These are phyloP conservation scores for Macrophomina pseudophaseolina DNA, from an alignment of 2,329 filamentous ascomycete genomes.

Conservation along the genomic window DNA sequence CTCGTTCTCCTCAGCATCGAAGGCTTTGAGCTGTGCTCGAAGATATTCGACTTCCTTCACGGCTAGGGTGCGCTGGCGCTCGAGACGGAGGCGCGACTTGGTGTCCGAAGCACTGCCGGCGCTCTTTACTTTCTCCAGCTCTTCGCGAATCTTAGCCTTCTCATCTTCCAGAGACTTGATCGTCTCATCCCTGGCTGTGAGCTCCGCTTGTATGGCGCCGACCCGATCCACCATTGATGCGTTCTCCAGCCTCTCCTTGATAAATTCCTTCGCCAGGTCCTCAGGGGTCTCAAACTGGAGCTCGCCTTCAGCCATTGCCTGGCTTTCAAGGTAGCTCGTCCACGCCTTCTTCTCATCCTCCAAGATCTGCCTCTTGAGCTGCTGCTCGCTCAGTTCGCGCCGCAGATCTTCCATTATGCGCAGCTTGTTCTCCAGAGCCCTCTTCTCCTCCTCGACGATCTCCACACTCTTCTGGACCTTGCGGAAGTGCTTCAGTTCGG, in stretches of 20 bases:
- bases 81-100: constrained; percentile 74
- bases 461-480: constrained; percentile 86
- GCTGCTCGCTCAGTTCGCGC: constrained; percentile 76
- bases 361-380: constrained; percentile 81
- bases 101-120: constrained; percentile 60
- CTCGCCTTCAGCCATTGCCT: constrained; percentile 63
- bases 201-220: constrained; percentile 78
- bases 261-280: constrained; percentile 80
- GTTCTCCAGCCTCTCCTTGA: constrained; percentile 80
- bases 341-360: constrained; percentile 88
- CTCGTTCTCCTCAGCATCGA: constrained; percentile 85
- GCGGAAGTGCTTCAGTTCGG: constrained; percentile 80
- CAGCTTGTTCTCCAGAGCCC: constrained; percentile 76
- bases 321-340: constrained; percentile 80
- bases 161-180: constrained; percentile 76
- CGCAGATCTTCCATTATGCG: constrained; percentile 76
- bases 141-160: constrained; percentile 65
- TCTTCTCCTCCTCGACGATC: constrained; percentile 94
- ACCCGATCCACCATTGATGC: constrained; percentile 80
- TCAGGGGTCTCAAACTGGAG: constrained; percentile 87
- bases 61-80: constrained; percentile 83
- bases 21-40: constrained; percentile 84
- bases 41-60: constrained; percentile 94
- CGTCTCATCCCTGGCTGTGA: constrained; percentile 75
- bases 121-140: constrained; percentile 71